phyloP scores from a whole-genome alignment of 768 basidiomycete genomes.

The Mycena galericulata region DNA sequence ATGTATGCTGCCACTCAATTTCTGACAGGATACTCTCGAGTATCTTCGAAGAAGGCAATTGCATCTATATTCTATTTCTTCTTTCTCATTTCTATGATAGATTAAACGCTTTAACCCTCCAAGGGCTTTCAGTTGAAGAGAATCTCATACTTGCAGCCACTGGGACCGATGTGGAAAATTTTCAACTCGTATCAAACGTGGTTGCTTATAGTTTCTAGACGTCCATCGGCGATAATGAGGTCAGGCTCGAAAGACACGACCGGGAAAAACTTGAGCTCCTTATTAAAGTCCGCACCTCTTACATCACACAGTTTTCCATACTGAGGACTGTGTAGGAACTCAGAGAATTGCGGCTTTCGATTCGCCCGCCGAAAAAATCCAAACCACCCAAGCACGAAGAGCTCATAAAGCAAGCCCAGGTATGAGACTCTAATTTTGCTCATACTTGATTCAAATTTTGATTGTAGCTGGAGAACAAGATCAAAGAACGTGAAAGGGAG shows the following conservation, averaged over 20 bases:
- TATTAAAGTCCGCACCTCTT: background rate
- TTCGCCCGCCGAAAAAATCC: background rate
- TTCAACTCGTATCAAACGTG: no score
- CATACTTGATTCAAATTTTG: no score
- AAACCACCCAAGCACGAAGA: background rate
- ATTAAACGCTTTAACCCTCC: background rate
- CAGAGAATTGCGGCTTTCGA: background rate
- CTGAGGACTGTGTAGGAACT: background rate
- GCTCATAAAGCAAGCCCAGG: no score
- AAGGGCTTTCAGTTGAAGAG: background rate
- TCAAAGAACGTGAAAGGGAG: background rate
- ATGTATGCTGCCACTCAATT: background rate
- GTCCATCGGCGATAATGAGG: background rate
- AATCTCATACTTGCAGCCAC: background rate
- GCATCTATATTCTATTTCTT: background rate
- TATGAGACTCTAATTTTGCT: no score
- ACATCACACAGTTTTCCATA: background rate
- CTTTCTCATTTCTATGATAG: constrained; percentile 2
- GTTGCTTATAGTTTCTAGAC: background rate
- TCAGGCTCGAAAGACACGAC: background rate
- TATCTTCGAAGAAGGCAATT: background rate
- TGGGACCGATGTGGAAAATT: background rate
- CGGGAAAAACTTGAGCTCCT: background rate
- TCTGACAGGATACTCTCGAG: background rate
- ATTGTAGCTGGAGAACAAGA: no score